phyloP scores from a whole-genome alignment of 1,284 basidiomycete genomes.

The Trichosporon sp. region DNA sequence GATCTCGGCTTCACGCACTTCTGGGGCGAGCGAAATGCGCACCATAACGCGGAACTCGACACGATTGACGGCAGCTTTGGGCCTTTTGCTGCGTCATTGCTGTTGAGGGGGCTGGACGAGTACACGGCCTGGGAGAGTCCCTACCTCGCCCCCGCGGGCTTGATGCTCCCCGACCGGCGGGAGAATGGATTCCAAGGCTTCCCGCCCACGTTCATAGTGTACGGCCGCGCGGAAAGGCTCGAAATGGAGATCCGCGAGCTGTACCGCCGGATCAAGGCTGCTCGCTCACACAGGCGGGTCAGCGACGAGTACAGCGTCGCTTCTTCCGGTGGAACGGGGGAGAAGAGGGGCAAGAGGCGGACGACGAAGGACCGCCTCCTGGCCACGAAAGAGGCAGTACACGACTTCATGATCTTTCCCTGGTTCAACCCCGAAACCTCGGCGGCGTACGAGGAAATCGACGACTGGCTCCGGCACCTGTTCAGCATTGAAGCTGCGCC shows the following conservation, averaged over 20 bases:
- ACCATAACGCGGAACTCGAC: constrained; percentile 43
- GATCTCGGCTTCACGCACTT: constrained; percentile 59
- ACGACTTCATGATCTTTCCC: constrained; percentile 54
- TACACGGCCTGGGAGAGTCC: constrained; percentile 40
- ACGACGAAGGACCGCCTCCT: constrained; percentile 35
- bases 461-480: constrained; percentile 48
- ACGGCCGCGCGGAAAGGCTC: constrained; percentile 51
- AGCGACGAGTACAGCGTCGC: neutral
- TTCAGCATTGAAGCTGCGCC: constrained; percentile 23
- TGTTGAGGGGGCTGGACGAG: constrained; percentile 44
- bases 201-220: constrained; percentile 49
- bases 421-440: constrained; percentile 49
- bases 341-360: neutral
- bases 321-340: neutral
- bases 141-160: constrained; percentile 49
- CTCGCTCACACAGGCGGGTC: constrained; percentile 23
- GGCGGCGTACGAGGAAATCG: constrained; percentile 41
- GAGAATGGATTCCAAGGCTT: constrained; percentile 38
- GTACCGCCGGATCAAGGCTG: constrained; percentile 38
- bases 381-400: constrained; percentile 42
- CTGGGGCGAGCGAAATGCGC: constrained; percentile 43
- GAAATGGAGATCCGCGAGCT: constrained; percentile 42
- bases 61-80: constrained; percentile 52
- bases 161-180: constrained; percentile 34
- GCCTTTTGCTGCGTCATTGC: constrained; percentile 49